Evolutionary conservation across 2,329 filamentous ascomycete species (phyloP), one percentile per base, ranked within the genome.

Genomic region (Dissoconium aciculare): DNA sequence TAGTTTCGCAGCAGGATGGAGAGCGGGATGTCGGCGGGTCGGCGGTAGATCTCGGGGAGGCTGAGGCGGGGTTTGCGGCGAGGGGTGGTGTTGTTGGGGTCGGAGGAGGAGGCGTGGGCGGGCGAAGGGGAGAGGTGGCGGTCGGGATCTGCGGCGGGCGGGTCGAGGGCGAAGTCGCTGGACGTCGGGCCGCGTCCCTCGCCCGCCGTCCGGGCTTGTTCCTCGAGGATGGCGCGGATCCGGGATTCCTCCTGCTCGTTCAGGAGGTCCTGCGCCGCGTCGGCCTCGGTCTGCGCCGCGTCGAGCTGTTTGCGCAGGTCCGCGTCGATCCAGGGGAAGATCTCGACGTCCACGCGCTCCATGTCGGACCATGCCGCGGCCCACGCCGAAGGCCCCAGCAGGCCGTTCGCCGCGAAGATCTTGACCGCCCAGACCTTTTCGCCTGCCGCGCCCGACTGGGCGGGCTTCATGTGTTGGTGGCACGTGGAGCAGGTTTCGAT

Each of bases 261-360:
- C 19, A n/a, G 8, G 19, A 23, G 19, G 8, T 8, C n/a, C 28
- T 41, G 37, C 33, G 61, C 56, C 30, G 40, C 36, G 30, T 60
- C 55, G 28, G 66, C 60, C 17, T 64, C 54, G 6, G 53, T 37
- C n/a, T 58, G 59, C 35, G 44, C 48, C n/a, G 39, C 44, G 30
- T 74, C 69, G 12, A 84, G 57, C 41, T 73, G 70, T 11, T 66
- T 64, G 32, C 73, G 65, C 9, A 77, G 50, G 1, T 62, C 56
- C 0, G 68, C 53, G 11, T 73, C 69, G 8, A 84, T 66, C 47
- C 76, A 69, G 3, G 89, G 79, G 45, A 80, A 72, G 31, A 98
- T 71, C 55, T 95, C 87, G 2, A 92, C 81, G 49, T 98, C 89
- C 0, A 95, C 82, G n/a, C 87, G 71, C 58, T 98, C 89, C 89